Evolutionary conservation across 371 early-diverging fungal genomes (phyloP).

Genomic region (Saksenaea oblongispora): DNA sequence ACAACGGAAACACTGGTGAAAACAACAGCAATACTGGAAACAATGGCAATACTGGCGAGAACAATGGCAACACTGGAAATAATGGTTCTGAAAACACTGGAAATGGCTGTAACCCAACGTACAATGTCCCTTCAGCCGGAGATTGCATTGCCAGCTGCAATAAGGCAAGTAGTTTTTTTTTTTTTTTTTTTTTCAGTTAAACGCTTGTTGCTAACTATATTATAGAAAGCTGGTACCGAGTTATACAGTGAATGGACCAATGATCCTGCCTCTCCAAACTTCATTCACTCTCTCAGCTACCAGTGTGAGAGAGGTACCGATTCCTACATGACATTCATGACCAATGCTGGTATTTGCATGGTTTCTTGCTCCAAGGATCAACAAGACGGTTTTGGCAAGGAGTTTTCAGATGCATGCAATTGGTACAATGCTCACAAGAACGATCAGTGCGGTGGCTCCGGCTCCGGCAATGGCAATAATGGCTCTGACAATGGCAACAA

Average conservation of each 20-base stretch:
- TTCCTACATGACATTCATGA: slow-evolving; percentile 34
- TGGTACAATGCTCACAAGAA: slow-evolving; percentile 26
- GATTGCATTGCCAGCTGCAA: no score
- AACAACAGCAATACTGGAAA: no score
- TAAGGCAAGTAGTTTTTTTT: no score
- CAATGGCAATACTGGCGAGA: no score
- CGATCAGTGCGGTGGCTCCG: slow-evolving; percentile 9
- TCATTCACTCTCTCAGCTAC: slow-evolving; percentile 27
- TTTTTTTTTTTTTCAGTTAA: no score
- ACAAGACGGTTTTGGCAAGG: slow-evolving; percentile 7
- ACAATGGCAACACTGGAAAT: no score
- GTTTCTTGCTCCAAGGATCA: slow-evolving; percentile 23
- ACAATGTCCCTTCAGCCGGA: no score
- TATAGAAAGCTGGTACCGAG: slow-evolving; percentile 13
- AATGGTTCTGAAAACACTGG: no score
- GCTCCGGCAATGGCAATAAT: no score
- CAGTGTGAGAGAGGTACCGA: slow-evolving; percentile 25
- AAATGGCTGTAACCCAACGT: no score
- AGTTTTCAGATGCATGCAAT: slow-evolving; percentile 24
- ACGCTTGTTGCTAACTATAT: neutral
- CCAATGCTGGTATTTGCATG: slow-evolving; percentile 38
- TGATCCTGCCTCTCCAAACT: slow-evolving; percentile 29
- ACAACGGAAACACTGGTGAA: no score
- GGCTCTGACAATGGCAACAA: no score
- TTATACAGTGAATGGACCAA: slow-evolving; percentile 20